These are phyloP conservation scores for Thalassiosira livingstoniorum DNA, from an alignment of 352 stramenopile genomes.

Conservation along the genomic window DNA sequence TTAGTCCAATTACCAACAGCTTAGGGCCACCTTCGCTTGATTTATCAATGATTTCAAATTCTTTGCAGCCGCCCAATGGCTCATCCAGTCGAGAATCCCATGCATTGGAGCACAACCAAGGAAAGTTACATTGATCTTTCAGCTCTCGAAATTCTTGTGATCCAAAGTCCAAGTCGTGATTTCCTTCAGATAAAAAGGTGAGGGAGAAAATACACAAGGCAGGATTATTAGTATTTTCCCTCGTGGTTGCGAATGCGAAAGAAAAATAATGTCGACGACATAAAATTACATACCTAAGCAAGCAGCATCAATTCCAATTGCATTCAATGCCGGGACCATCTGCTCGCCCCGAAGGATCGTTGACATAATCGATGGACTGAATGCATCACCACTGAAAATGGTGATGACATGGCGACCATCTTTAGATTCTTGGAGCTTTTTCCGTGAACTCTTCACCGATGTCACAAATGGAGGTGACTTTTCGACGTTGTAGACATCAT, in stretches of 20 bases:
- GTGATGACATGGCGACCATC: conserved; percentile 41
- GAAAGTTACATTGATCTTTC: conserved; percentile 64
- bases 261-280: neutral
- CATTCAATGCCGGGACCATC: conserved; percentile 26
- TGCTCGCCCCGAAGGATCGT: conserved; percentile 56
- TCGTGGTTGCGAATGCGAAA: too few relatives aligned
- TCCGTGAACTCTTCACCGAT: conserved; percentile 15
- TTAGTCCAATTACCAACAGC: conserved; percentile 72
- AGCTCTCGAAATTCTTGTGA: conserved; percentile 60
- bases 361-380: conserved; percentile 73
- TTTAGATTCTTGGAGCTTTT: neutral
- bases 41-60: conserved; percentile 48
- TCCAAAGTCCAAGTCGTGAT: conserved; percentile 83
- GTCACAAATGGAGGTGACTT: conserved; percentile 43
- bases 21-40: conserved; percentile 18
- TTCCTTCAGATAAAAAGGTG: conserved; percentile 44
- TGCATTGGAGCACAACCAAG: conserved; percentile 79
- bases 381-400: conserved; percentile 76
- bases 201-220: too few relatives aligned
- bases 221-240: too few relatives aligned
- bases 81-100: conserved; percentile 1
- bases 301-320: conserved; percentile 22
- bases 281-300: conserved; percentile 11
- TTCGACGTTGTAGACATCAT: conserved; percentile 73
- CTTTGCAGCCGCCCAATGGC: conserved; percentile 40